A percentile compares a stretch with the other conserved stretches of the same genome.
These are phyloP conservation scores for Puya raimondii DNA, from an alignment of 176 grass and related monocot species.

Conservation along the genomic window DNA sequence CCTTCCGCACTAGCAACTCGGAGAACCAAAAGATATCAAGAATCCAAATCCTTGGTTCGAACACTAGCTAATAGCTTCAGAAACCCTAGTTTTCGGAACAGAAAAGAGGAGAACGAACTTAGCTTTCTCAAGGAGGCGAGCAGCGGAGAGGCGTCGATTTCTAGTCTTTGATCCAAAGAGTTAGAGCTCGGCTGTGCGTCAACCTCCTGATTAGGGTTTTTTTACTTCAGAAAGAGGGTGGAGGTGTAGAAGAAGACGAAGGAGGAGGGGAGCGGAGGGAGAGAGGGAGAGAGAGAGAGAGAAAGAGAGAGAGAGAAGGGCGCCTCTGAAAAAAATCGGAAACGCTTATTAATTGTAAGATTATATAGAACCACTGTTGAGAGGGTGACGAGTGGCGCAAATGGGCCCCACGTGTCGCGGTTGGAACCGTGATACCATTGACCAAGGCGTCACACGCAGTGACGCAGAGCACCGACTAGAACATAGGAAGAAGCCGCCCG, in stretches of 20 bases:
- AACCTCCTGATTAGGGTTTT: no score
- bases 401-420: no score
- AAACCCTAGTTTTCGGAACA: constrained; percentile 15
- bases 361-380: no score
- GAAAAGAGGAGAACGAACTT: constrained; percentile 10
- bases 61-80: neutral
- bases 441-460: no score
- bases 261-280: neutral
- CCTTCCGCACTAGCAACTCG: constrained; percentile 14
- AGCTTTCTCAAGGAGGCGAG: constrained; percentile 6
- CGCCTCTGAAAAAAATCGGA: no score
- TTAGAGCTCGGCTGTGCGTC: no score
- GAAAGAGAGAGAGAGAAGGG: constrained; percentile 2
- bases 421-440: no score
- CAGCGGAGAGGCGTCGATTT: neutral
- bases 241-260: constrained; percentile 5
- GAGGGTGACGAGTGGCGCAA: no score
- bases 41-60: constrained; percentile 3
- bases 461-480: no score
- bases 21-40: constrained; percentile 17
- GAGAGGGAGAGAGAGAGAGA: neutral
- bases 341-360: no score
- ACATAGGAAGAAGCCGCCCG: no score
- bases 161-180: no score
- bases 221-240: neutral